Base-by-base conservation (phyloP, 2,329 filamentous ascomycete species). In the Botrytis porri region DNA sequence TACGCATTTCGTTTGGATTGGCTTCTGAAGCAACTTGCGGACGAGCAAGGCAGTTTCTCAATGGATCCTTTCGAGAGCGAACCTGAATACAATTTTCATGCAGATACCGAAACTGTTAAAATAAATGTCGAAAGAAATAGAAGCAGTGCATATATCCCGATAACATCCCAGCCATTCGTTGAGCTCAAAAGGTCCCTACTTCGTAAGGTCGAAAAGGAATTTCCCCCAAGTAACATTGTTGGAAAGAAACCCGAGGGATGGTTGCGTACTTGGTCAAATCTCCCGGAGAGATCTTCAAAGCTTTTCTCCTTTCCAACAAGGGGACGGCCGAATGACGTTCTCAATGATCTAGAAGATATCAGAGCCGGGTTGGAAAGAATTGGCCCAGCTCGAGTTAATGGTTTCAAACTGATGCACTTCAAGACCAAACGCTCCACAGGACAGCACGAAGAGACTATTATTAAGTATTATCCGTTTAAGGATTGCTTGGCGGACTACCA, bases 381-480 rank as follows among this genome's bases (percentile, higher is more conserved):
- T 41, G 65, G 48, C 10, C 65, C 65, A 6, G 65, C 65, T 67
- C 65, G 65, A 41, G n/a, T 67, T 22, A 57, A 67, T 67, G 65
- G 65, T 48, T 57, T 67, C 35, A 67, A 67, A n/a, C 35, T 67
- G 9, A 32, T 67, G 48, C 35, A 25, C 6, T 67, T 67, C 65
- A 57, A n/a, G 18, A 9, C 22, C 37, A 22, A 22, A 41, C 18
- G 1, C 10, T 39, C 16, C 10, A 25, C 48, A 57, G 0, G 22
- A 41, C 35, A 57, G 48, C 48, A 67, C 18, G 8, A 22, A 32
- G 35, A 29, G 5, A 57, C 65, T 7, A 12, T 25, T 10, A 20
- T 67, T 37, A 67, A 41, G 18, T 67, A 67, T 67, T 67, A 67
- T 16, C 65, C 48, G 22, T 67, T 67, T 18, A 67, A 57, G n/a